A percentile compares a stretch with the other conserved stretches of the same genome.
Evolutionary conservation across 2,329 filamentous ascomycete species (phyloP).

Genomic region (Cladosporium sp.): DNA sequence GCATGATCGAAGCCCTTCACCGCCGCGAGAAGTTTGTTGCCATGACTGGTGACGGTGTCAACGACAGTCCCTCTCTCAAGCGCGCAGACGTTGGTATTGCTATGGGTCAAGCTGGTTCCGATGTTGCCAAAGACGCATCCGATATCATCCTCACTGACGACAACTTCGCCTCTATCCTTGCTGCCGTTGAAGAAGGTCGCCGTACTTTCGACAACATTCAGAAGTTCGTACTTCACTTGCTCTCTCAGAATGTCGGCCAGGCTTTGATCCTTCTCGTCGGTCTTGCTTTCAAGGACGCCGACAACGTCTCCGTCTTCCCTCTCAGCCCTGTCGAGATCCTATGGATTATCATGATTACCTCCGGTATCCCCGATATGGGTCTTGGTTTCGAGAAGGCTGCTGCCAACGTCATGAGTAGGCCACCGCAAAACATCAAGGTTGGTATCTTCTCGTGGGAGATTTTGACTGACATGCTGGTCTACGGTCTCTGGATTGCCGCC

Average conservation of each 20-base stretch:
- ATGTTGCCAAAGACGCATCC: constrained; percentile 80
- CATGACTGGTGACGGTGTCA: constrained; percentile 88
- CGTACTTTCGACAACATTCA: constrained; percentile 89
- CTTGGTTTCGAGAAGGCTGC: constrained; percentile 77
- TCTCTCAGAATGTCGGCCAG: constrained; percentile 93
- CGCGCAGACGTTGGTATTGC: constrained; percentile 83
- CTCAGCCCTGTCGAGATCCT: constrained; percentile 83
- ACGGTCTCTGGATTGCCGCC: constrained; percentile 74
- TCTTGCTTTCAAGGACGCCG: constrained; percentile 73
- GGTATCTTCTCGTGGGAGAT: constrained; percentile 79
- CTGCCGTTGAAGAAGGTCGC: constrained; percentile 78
- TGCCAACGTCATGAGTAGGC: constrained; percentile 74
- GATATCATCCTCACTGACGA: constrained; percentile 85
- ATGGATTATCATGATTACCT: constrained; percentile 94
- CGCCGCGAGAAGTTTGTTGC: constrained; percentile 74
- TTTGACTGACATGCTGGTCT: constrained; percentile 75
- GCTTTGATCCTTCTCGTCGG: constrained; percentile 79
- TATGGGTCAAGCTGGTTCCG: constrained; percentile 81
- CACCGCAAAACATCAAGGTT: constrained; percentile 67
- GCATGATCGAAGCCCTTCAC: constrained; percentile 86
- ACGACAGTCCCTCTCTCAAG: constrained; percentile 79
- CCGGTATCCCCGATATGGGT: constrained; percentile 83
- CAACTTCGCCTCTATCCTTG: constrained; percentile 83
- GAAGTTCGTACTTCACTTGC: constrained; percentile 84
- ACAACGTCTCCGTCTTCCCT: constrained; percentile 77